These are phyloP conservation scores for Cryptococcus maquisensis DNA, from an alignment of 1,284 basidiomycete genomes.

Conservation along the genomic window DNA sequence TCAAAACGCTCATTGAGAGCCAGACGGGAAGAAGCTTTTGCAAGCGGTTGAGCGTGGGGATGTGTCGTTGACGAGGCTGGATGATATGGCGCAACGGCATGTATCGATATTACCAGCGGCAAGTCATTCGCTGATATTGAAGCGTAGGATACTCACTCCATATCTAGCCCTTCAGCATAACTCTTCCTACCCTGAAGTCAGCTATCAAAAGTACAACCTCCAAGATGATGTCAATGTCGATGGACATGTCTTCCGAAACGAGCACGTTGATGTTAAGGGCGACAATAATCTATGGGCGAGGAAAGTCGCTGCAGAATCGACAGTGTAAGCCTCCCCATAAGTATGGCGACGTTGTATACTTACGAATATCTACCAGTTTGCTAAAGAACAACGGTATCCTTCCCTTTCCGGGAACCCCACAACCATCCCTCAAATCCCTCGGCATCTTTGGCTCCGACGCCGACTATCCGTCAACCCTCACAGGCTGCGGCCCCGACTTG, in stretches of 20 bases:
- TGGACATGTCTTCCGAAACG: slow-evolving; percentile 27
- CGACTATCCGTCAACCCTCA: slow-evolving; percentile 34
- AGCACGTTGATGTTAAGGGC: slow-evolving; percentile 30
- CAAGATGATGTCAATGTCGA: slow-evolving; percentile 27
- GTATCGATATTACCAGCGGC: slow-evolving; percentile 2
- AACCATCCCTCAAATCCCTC: slow-evolving; percentile 23
- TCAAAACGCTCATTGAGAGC: slow-evolving; percentile 7
- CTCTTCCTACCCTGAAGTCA: slow-evolving; percentile 54
- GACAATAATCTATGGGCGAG: slow-evolving; percentile 34
- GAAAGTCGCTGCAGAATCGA: slow-evolving; percentile 39
- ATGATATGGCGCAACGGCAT: slow-evolving; percentile 47
- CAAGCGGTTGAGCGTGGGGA: slow-evolving; percentile 64
- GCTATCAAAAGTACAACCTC: slow-evolving; percentile 48
- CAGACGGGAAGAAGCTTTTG: slow-evolving; percentile 54
- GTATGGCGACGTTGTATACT: too few relatives aligned
- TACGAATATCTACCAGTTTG: slow-evolving; percentile 26
- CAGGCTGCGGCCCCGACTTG: slow-evolving; percentile 40
- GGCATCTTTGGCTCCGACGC: slow-evolving; percentile 45
- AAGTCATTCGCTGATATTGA: neutral
- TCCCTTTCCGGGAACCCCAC: slow-evolving; percentile 15
- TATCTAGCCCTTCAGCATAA: slow-evolving; percentile 62
- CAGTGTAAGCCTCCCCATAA: slow-evolving; percentile 28
- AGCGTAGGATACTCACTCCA: slow-evolving; percentile 54
- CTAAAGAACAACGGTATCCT: slow-evolving; percentile 37
- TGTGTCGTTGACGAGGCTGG: slow-evolving; percentile 58